Conservation (phyloP, 2,329 filamentous ascomycete species). For the Aspergillus candidus region DNA sequence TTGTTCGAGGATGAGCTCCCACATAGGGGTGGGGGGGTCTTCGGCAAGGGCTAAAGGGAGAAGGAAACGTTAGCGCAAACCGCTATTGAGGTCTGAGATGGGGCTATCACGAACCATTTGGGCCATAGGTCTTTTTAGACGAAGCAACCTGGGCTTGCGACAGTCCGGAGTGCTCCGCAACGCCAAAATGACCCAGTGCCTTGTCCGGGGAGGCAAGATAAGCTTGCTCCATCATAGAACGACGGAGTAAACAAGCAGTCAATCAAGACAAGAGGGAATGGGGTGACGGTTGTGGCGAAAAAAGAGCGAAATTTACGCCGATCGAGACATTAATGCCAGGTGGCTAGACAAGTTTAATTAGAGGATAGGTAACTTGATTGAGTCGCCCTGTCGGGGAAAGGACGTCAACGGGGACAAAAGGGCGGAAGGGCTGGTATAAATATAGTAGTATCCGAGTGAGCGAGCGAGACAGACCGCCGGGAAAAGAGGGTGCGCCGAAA, state of each 20-base stretch:
- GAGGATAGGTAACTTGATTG: conserved; percentile 1
- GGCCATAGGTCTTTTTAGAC: conserved; percentile 46
- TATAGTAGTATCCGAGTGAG: conserved; percentile 4
- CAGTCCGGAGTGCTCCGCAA: conserved; percentile 47
- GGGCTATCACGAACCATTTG: conserved; percentile 44
- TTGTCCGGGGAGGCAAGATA: conserved; percentile 46
- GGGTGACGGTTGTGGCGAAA: conserved; percentile 6
- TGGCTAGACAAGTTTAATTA: conserved; percentile 15
- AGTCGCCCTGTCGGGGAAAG: conserved; percentile 12
- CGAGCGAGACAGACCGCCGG: not conserved
- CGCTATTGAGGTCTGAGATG: too few species aligned
- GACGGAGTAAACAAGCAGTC: conserved; percentile 9
- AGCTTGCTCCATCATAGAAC: conserved; percentile 47
- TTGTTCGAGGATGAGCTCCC: conserved; percentile 95
- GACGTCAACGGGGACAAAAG: conserved; percentile 15
- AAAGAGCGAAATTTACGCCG: conserved; percentile 7
- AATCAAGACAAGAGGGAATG: conserved; percentile 12
- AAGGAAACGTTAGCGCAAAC: too few species aligned
- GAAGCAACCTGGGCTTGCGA: conserved; percentile 44
- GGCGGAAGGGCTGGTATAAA: conserved; percentile 5
- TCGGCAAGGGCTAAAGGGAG: conserved; percentile 60
- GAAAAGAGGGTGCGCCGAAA: not conserved
- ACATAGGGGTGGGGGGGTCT: conserved; percentile 90
- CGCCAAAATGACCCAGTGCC: conserved; percentile 48
- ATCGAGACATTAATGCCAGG: conserved; percentile 23